Evolutionary conservation across 2,329 filamentous ascomycete species (phyloP).

Genomic region (Amauroascus verrucosus): DNA sequence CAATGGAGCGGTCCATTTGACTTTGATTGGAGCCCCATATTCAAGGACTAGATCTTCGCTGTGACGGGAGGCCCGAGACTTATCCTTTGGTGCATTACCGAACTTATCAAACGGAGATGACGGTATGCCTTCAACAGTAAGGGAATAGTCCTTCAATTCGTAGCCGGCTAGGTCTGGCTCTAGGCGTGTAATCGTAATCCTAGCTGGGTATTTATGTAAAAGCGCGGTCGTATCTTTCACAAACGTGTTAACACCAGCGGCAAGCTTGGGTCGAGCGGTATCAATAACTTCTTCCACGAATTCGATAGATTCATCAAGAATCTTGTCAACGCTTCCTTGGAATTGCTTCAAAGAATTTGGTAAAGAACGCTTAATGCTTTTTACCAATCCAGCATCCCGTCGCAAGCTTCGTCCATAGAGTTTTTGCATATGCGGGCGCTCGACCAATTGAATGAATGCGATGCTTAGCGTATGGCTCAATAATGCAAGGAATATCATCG

Average conservation of each 20-base stretch:
- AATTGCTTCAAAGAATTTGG: conserved; percentile 73
- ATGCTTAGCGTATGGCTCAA: conserved; percentile 77
- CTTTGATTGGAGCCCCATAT: conserved; percentile 80
- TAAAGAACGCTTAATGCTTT: conserved; percentile 77
- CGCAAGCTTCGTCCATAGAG: conserved; percentile 79
- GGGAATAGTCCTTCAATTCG: conserved; percentile 67
- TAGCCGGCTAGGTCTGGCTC: conserved; percentile 70
- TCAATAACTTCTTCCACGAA: conserved; percentile 89
- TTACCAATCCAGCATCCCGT: conserved; percentile 79
- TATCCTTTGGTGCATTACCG: conserved; percentile 51
- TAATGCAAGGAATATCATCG: conserved; percentile 78
- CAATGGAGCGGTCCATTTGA: conserved; percentile 79
- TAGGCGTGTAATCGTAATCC: conserved; percentile 70
- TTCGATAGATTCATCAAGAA: conserved; percentile 74
- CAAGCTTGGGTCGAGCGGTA: conserved; percentile 70
- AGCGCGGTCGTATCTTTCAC: conserved; percentile 78
- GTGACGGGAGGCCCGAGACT: conserved; percentile 46
- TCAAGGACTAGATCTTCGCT: conserved; percentile 69
- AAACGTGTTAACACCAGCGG: conserved; percentile 74
- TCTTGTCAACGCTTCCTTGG: conserved; percentile 75
- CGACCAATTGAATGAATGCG: conserved; percentile 82
- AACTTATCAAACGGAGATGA: conserved; percentile 53
- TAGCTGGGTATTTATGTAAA: conserved; percentile 80
- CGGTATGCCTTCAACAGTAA: conserved; percentile 60
- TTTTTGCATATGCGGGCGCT: conserved; percentile 97